These are phyloP conservation scores for Amanita thiersii DNA, from an alignment of 768 basidiomycete species.

Conservation along the genomic window DNA sequence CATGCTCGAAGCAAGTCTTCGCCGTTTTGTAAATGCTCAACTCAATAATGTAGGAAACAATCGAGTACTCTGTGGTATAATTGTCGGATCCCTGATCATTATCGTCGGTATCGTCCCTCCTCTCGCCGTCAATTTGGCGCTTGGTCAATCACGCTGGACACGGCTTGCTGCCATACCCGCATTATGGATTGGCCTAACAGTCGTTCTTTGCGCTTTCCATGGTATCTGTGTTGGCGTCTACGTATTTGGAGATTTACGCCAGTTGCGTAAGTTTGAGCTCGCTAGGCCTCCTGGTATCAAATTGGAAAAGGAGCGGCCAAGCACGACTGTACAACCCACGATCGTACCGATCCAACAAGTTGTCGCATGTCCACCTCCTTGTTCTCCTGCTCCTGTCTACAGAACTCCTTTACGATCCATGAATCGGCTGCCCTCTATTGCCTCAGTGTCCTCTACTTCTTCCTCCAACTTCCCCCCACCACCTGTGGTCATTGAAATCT, in stretches of 20 bases:
- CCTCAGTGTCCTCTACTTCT: slow-evolving; percentile 7
- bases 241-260: slow-evolving; percentile 71
- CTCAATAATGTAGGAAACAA: slow-evolving; percentile 66
- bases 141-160: slow-evolving; percentile 42
- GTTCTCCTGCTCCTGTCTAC: not conserved
- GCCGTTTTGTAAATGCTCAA: slow-evolving; percentile 60
- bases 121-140: slow-evolving; percentile 36
- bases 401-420: slow-evolving; percentile 1
- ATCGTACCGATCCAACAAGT: slow-evolving; percentile 6
- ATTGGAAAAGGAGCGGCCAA: slow-evolving; percentile 22
- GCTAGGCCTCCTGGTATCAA: slow-evolving; percentile 56
- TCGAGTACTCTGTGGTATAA: slow-evolving; percentile 61
- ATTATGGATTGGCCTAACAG: slow-evolving; percentile 59
- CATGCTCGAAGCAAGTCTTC: slow-evolving; percentile 57
- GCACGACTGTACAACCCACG: slow-evolving; percentile 11
- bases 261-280: slow-evolving; percentile 75
- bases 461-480: slow-evolving; percentile 3
- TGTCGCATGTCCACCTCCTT: slow-evolving; percentile 10
- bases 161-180: slow-evolving; percentile 57
- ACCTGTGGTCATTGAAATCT: slow-evolving; percentile 15
- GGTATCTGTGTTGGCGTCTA: slow-evolving; percentile 77
- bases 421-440: slow-evolving; percentile 4
- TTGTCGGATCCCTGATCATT: slow-evolving; percentile 47
- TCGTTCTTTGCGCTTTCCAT: slow-evolving; percentile 55
- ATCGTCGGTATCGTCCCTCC: slow-evolving; percentile 42